phyloP scores from a whole-genome alignment of 1,284 basidiomycete genomes.

The Phenoliferia sp. region DNA sequence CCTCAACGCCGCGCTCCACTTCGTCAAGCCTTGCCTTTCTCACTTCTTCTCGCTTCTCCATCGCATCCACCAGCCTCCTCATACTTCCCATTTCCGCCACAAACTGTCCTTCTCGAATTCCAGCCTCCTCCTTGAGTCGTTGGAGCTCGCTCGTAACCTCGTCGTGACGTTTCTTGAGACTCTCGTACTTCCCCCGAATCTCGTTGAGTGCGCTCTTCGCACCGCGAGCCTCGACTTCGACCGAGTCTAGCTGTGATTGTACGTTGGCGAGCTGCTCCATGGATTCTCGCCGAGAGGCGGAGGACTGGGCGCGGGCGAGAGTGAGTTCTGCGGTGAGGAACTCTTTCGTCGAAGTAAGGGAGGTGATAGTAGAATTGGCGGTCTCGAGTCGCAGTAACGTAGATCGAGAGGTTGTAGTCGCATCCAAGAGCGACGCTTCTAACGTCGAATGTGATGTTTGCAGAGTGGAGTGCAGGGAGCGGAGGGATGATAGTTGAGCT shows the following conservation, averaged over 20 bases:
- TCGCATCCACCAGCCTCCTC: constrained; percentile 64
- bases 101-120: constrained; percentile 72
- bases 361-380: constrained; percentile 22
- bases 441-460: constrained; percentile 25
- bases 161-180: constrained; percentile 62
- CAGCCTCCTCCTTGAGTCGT: constrained; percentile 63
- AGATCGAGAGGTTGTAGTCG: constrained; percentile 20
- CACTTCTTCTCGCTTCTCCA: constrained; percentile 76
- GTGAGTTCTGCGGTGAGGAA: constrained; percentile 31
- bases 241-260: constrained; percentile 64
- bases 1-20: constrained; percentile 72
- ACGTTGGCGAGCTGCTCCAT: constrained; percentile 67
- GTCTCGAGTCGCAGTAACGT: constrained; percentile 28
- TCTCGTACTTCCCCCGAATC: constrained; percentile 61
- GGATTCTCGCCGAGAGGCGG: constrained; percentile 23
- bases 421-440: constrained; percentile 23
- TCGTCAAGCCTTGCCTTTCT: constrained; percentile 68
- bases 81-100: constrained; percentile 66
- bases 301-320: constrained; percentile 24
- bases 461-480: constrained; percentile 13
- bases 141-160: constrained; percentile 66
- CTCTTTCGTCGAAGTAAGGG: constrained; percentile 50
- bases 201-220: constrained; percentile 61
- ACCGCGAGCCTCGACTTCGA: constrained; percentile 59
- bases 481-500: constrained; percentile 47